These are phyloP conservation scores for Protomyces pachydermus DNA, from an alignment of 1,139 yeast genomes.

Conservation along the genomic window DNA sequence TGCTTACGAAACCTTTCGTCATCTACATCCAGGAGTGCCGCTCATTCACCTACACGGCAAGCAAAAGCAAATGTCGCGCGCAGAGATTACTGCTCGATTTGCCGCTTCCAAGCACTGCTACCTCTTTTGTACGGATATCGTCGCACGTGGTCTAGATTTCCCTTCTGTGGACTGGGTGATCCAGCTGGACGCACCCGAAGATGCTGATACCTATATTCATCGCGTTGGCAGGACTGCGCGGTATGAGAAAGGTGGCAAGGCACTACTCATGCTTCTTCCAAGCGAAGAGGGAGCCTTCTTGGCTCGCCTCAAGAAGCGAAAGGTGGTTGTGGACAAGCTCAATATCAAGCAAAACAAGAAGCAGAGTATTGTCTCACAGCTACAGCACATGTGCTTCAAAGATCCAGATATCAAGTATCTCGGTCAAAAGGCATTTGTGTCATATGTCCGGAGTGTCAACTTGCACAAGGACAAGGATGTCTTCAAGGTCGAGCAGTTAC, in stretches of 20 bases:
- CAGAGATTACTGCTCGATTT: slow-evolving; percentile 82
- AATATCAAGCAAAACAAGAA: slow-evolving; percentile 72
- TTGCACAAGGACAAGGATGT: slow-evolving; percentile 84
- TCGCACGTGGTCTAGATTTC: slow-evolving; percentile 94
- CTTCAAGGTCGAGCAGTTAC: slow-evolving; percentile 68
- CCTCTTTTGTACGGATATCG: slow-evolving; percentile 91
- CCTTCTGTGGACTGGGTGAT: slow-evolving; percentile 98
- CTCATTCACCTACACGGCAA: slow-evolving; percentile 88
- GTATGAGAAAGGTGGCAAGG: slow-evolving; percentile 83
- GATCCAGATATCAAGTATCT: slow-evolving; percentile 86
- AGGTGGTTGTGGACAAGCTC: slow-evolving; percentile 65
- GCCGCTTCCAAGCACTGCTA: slow-evolving; percentile 83
- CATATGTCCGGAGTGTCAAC: slow-evolving; percentile 78
- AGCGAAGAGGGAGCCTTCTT: slow-evolving; percentile 76
- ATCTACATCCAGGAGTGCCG: slow-evolving; percentile 93
- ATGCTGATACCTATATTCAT: slow-evolving; percentile 88
- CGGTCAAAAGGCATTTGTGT: slow-evolving; percentile 92
- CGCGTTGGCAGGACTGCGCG: slow-evolving; percentile 96
- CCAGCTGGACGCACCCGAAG: slow-evolving; percentile 95
- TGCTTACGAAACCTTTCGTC: slow-evolving; percentile 84
- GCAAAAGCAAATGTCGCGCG: slow-evolving; percentile 87
- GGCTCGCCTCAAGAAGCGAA: slow-evolving; percentile 55
- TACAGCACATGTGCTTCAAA: slow-evolving; percentile 85
- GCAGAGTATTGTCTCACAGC: slow-evolving; percentile 72
- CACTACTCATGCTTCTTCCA: slow-evolving; percentile 76